Percentiles rank a stretch among this genome's conserved stretches.
These are phyloP conservation scores for Rugosomyces carneus DNA, from an alignment of 1,284 basidiomycete species.

Conservation along the genomic window DNA sequence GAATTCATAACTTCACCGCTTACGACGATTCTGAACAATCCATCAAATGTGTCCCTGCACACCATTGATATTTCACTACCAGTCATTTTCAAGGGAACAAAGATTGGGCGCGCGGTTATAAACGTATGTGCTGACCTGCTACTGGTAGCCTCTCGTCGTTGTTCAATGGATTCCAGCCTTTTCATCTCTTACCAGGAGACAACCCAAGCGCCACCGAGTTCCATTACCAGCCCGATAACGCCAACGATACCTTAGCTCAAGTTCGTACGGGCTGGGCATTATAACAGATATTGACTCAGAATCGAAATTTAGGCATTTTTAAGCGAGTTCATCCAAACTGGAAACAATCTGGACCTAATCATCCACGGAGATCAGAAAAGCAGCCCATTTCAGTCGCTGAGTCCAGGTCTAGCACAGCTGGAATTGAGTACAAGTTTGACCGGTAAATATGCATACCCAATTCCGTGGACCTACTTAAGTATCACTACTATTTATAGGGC, in stretches of 20 bases:
- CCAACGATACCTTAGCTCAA: constrained; percentile 62
- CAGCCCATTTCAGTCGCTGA: constrained; percentile 59
- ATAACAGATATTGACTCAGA: neutral
- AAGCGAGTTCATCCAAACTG: constrained; percentile 48
- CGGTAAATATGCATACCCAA: constrained; percentile 28
- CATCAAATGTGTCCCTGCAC: constrained; percentile 61
- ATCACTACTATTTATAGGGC: constrained; percentile 18
- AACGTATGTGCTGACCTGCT: constrained; percentile 34
- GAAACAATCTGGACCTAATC: constrained; percentile 39
- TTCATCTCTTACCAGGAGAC: constrained; percentile 54
- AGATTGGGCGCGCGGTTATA: constrained; percentile 54
- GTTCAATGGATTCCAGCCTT: constrained; percentile 30
- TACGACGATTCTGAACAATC: constrained; percentile 52
- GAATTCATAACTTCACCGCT: constrained; percentile 52
- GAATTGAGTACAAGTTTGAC: constrained; percentile 41
- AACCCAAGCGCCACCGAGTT: constrained; percentile 56
- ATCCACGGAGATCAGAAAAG: constrained; percentile 56
- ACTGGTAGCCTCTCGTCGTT: neutral
- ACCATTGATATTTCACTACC: constrained; percentile 57
- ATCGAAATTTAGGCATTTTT: constrained; percentile 39
- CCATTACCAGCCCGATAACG: constrained; percentile 58
- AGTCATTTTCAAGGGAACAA: constrained; percentile 49
- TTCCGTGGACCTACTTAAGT: neutral
- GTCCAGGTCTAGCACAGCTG: constrained; percentile 52
- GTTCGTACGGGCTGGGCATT: constrained; percentile 17